Evolutionary conservation across 495 filamentous ascomycete genomes (phyloP).

Genomic region (Neurospora sp.): DNA sequence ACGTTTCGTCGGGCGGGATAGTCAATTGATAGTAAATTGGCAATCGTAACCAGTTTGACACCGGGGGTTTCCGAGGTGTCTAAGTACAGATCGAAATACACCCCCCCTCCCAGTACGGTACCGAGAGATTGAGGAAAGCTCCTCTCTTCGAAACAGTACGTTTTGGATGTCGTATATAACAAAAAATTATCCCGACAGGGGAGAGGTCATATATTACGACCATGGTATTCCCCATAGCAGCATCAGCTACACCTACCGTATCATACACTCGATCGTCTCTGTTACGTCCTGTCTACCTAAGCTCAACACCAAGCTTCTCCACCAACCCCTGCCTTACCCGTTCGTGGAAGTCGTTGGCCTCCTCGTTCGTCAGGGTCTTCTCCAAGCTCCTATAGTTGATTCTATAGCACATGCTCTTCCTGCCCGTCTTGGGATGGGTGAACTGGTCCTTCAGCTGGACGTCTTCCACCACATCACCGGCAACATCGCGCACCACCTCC

Average conservation of each 20-base stretch:
- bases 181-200: neutral
- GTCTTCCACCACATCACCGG: slow-evolving; percentile 77
- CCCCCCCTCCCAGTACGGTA: neutral
- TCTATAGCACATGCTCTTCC: slow-evolving; percentile 81
- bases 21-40: no score
- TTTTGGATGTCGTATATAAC: neutral
- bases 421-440: slow-evolving; percentile 72
- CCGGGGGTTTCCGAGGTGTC: no score
- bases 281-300: slow-evolving; percentile 43
- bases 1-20: no score
- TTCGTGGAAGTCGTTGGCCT: slow-evolving; percentile 68
- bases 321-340: slow-evolving; percentile 51
- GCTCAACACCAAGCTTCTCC: slow-evolving; percentile 63
- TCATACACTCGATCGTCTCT: neutral
- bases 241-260: neutral
- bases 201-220: neutral
- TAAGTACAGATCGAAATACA: no score
- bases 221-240: neutral
- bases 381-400: slow-evolving; percentile 89
- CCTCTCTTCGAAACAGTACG: neutral
- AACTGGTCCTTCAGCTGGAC: slow-evolving; percentile 75
- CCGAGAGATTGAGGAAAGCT: neutral
- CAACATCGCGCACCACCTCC: slow-evolving; percentile 77
- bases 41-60: no score
- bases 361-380: slow-evolving; percentile 70